phyloP scores from a whole-genome alignment of 805 yeast genomes.

The Sungouiella thailandica region DNA sequence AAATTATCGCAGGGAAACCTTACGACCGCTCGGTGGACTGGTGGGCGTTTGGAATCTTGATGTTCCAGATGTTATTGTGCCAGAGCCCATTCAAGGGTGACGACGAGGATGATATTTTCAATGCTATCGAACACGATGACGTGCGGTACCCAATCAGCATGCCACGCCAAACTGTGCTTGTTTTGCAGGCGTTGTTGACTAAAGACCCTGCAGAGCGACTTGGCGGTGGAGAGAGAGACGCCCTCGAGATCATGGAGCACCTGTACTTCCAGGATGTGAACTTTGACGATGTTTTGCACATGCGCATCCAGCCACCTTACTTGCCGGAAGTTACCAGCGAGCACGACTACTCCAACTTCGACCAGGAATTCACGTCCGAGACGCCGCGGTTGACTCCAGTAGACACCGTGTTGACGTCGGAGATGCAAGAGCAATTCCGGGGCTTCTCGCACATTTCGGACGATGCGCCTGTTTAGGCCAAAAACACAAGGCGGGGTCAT shows the following conservation, averaged over 20 bases:
- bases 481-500: too few species aligned
- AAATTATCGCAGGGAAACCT: conserved; percentile 85
- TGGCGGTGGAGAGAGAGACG: conserved; percentile 86
- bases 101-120: conserved; percentile 94
- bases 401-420: conserved; percentile 76
- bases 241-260: conserved; percentile 90
- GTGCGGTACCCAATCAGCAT: conserved; percentile 94
- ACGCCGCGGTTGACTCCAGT: conserved; percentile 94
- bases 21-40: conserved; percentile 96
- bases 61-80: conserved; percentile 93
- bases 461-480: conserved; percentile 35
- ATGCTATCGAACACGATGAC: conserved; percentile 93
- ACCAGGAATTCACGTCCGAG: conserved; percentile 90
- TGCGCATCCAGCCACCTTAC: conserved; percentile 81
- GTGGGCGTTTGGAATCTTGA: conserved; percentile 99
- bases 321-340: conserved; percentile 83
- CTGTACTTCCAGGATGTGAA: conserved; percentile 87
- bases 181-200: conserved; percentile 83
- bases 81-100: conserved; percentile 98
- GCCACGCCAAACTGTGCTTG: conserved; percentile 95
- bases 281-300: conserved; percentile 76
- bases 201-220: conserved; percentile 82
- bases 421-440: conserved; percentile 93
- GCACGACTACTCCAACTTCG: conserved; percentile 89
- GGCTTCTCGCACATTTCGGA: conserved; percentile 90